These are phyloP conservation scores for Fusarium nelsonii DNA, from an alignment of 2,329 filamentous ascomycete genomes.

Conservation along the genomic window DNA sequence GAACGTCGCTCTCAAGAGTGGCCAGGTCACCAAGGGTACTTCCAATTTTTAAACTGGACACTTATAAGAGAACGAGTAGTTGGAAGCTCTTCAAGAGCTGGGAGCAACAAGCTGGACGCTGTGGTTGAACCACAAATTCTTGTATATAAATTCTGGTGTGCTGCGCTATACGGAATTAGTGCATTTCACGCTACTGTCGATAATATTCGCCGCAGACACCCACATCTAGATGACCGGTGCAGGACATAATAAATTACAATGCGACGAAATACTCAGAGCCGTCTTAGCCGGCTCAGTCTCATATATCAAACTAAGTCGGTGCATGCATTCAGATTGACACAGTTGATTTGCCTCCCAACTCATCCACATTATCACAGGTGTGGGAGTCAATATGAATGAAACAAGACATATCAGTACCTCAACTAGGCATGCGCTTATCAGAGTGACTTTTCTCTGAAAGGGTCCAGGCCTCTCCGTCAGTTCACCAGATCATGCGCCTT, in stretches of 20 bases:
- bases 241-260: not conserved
- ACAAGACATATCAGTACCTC: not conserved
- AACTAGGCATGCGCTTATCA: not conserved
- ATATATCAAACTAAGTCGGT: not conserved
- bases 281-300: too few relatives aligned
- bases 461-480: accelerated
- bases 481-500: accelerated
- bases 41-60: constrained; percentile 1
- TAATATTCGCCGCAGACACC: not conserved
- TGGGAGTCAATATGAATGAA: not conserved
- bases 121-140: constrained; percentile 13
- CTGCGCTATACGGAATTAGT: not conserved
- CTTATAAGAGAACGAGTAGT: not conserved
- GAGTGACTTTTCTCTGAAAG: accelerated
- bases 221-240: not conserved
- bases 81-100: not conserved
- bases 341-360: too few relatives aligned
- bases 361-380: too few relatives aligned
- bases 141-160: constrained; percentile 17
- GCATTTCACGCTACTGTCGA: not conserved
- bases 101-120: not conserved
- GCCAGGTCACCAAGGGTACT: constrained; percentile 14
- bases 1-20: constrained; percentile 22
- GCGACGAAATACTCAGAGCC: not conserved
- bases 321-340: not conserved